Conservation (phyloP, 805 yeast genomes). For the Candida mattraensis region DNA sequence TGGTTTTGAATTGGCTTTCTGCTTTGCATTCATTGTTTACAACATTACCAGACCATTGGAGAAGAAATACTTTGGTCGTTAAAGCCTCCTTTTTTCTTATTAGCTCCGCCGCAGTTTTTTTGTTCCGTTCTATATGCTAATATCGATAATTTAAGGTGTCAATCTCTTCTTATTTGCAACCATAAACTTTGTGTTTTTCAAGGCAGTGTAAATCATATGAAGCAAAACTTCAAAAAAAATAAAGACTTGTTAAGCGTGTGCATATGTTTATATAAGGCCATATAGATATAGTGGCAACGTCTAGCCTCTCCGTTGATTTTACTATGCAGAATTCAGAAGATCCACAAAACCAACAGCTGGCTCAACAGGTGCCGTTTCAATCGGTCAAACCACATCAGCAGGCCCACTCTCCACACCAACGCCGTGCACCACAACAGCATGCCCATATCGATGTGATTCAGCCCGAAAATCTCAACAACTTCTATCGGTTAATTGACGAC, state of each 20-base stretch:
- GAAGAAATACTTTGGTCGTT: slow-evolving; percentile 58
- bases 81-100: too few species aligned
- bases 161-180: too few species aligned
- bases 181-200: too few species aligned
- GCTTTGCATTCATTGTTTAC: slow-evolving; percentile 64
- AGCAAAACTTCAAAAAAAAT: too few species aligned
- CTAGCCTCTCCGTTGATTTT: too few species aligned
- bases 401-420: slow-evolving; percentile 7
- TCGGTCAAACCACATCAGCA: slow-evolving; percentile 9
- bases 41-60: slow-evolving; percentile 62
- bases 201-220: too few species aligned
- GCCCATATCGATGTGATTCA: slow-evolving; percentile 15
- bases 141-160: too few species aligned
- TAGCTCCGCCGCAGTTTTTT: too few species aligned
- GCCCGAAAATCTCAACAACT: slow-evolving; percentile 20
- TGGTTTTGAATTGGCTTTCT: slow-evolving; percentile 77
- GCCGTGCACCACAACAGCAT: slow-evolving; percentile 4
- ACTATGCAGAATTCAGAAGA: neutral
- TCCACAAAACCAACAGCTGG: neutral
- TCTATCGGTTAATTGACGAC: slow-evolving; percentile 26
- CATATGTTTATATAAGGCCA: too few species aligned
- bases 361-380: slow-evolving; percentile 6
- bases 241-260: too few species aligned
- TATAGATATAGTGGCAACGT: too few species aligned
- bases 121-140: too few species aligned